phyloP scores from a whole-genome alignment of 2,329 filamentous ascomycete genomes.

The Colletotrichum simmondsii region DNA sequence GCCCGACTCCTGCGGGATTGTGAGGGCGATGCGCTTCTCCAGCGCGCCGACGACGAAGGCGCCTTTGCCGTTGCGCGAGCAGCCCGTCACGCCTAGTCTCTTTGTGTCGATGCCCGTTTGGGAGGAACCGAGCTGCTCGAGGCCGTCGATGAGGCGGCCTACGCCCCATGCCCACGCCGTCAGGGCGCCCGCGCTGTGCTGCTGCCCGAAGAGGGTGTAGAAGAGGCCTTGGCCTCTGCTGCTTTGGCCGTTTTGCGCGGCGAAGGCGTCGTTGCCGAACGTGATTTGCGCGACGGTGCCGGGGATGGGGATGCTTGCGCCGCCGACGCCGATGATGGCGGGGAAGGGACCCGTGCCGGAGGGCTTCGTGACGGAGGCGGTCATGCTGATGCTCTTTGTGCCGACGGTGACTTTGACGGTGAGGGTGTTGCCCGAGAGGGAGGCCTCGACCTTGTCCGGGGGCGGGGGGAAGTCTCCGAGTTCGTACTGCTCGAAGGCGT shows the following conservation, averaged over 20 bases:
- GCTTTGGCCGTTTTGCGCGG: conserved; percentile 54
- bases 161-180: conserved; percentile 74
- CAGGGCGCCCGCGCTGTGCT: conserved; percentile 66
- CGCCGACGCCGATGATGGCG: conserved; percentile 68
- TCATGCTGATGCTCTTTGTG: conserved; percentile 57
- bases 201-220: conserved; percentile 67
- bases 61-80: conserved; percentile 73
- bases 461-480: conserved; percentile 59
- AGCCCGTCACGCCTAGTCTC: conserved; percentile 68
- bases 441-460: conserved; percentile 57
- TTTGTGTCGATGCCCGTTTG: conserved; percentile 61
- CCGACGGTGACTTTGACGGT: conserved; percentile 57
- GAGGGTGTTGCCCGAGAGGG: conserved; percentile 53
- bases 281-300: conserved; percentile 65
- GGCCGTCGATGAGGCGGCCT: conserved; percentile 67
- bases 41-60: conserved; percentile 71
- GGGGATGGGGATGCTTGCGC: conserved; percentile 64
- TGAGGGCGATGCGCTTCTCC: conserved; percentile 68
- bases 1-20: conserved; percentile 71
- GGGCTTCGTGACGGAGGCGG: conserved; percentile 53
- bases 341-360: conserved; percentile 59
- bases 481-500: conserved; percentile 61
- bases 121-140: conserved; percentile 59
- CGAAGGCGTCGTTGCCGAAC: conserved; percentile 70
- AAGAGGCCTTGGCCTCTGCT: conserved; percentile 68